Evolutionary conservation across 495 filamentous ascomycete species (phyloP).

Genomic region (Baudoinia panamericana): DNA sequence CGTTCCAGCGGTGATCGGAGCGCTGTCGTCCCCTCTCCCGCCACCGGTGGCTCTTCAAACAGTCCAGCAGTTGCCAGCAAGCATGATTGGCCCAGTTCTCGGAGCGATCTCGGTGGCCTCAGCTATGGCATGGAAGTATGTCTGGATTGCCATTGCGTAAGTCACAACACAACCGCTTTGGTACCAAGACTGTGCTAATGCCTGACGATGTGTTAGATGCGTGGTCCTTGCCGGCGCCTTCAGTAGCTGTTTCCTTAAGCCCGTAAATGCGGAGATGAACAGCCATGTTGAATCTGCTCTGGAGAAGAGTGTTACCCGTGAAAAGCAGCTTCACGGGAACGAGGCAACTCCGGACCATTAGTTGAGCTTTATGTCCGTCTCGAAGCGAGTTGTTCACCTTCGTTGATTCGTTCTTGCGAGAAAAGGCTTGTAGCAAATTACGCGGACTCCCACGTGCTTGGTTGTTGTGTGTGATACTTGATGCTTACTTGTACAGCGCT

Average conservation of each 20-base stretch:
- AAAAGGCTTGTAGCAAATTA: too few species aligned
- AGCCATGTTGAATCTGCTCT: background rate
- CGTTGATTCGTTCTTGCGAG: too few species aligned
- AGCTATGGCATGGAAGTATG: background rate
- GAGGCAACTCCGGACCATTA: too few species aligned
- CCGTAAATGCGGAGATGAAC: background rate
- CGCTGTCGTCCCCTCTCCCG: background rate
- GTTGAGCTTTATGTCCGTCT: too few species aligned
- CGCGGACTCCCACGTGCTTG: too few species aligned
- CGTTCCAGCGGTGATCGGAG: background rate
- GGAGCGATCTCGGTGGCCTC: background rate
- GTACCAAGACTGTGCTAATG: background rate
- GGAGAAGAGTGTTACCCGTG: background rate
- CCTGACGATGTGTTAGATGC: background rate
- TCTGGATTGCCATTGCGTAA: background rate
- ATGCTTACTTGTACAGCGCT: too few species aligned
- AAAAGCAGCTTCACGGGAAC: background rate
- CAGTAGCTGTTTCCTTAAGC: background rate
- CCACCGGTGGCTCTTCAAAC: background rate
- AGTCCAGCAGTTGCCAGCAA: background rate
- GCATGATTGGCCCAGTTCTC: background rate
- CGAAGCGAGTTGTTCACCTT: too few species aligned
- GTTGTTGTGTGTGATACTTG: too few species aligned
- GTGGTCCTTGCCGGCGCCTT: background rate
- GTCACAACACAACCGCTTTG: background rate